Evolutionary conservation across 345 rosid genomes (phyloP), one percentile per base, ranked within the genome.

Genomic region (Litchi chinensis): DNA sequence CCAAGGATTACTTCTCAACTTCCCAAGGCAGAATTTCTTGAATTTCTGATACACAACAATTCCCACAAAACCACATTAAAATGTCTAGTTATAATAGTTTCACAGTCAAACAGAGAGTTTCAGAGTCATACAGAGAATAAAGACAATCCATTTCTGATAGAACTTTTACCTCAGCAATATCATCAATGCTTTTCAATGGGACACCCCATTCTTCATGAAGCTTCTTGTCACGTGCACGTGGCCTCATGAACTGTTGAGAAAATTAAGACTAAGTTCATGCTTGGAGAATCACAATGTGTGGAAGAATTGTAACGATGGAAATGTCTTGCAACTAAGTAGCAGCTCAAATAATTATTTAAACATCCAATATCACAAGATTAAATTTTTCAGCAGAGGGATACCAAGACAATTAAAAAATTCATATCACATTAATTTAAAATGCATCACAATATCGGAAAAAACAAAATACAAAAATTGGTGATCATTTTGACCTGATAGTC

Each of bases 1-100:
- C 99, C 99, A 96, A 71, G 98, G 99, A 80, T 93, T 93, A 74
- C 91, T 93, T 83, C 86, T 93, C 70, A 89, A 81, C 85, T 85
- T 94, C 80, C 99, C 99, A 65, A 90, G 87, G 86, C 98, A 93
- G 83, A 79, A 90, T 67, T 79, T 87, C 84, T 88, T 87, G 81
- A 94, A 97, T 90, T 92, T 94, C 99, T 96, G 97, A 64, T 75
- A 73, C 79, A 64, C 56, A 70, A 69, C 57, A 79, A 68, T 78
- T 70, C 79, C 46, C 68, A 56, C 66, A 48, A 56, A 75, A 65
- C 64, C 46, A 52, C 40, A 66, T 78, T 66, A 83, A 81, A 68
- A 75, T 57, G 24, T 40, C 32, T 26, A 16, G 18, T 32, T 56
- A 68, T 19, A 83, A 32, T 72, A 19, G 26, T 70, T 28, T 65